Evolutionary conservation across 257 asterid genomes (phyloP).

Genomic region (Solanum piurae): DNA sequence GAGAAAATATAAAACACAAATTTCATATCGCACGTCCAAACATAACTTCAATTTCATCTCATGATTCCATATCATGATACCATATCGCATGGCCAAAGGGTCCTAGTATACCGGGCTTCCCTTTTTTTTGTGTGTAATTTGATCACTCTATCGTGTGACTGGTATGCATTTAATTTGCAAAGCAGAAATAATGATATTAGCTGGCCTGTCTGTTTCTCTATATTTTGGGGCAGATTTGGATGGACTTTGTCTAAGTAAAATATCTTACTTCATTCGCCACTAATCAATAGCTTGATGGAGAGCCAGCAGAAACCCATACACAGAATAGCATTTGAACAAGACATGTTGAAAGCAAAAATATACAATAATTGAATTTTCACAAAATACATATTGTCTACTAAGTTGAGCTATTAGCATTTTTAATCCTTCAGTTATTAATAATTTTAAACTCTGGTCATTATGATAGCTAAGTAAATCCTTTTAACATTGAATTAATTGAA

Average conservation of each 20-base stretch:
- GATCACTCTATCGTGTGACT: neutral
- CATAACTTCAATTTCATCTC: no score
- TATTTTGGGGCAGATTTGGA: neutral
- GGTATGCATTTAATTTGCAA: neutral
- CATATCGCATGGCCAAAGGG: no score
- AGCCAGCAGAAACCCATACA: neutral
- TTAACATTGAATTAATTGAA: no score
- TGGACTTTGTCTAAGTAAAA: neutral
- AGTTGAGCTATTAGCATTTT: no score
- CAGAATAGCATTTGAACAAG: neutral
- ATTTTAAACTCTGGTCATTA: neutral
- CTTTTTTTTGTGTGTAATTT: neutral
- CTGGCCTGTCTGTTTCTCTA: neutral
- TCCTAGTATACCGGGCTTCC: no score
- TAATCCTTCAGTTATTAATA: no score
- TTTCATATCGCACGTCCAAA: no score
- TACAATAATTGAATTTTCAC: neutral
- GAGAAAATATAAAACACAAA: no score
- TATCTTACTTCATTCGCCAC: neutral
- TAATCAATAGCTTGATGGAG: neutral
- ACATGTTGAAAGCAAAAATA: neutral
- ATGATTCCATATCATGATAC: no score
- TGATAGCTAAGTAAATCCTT: no score
- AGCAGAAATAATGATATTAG: neutral
- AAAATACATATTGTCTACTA: no score